Evolutionary conservation across 495 filamentous ascomycete species (phyloP).

Genomic region (Hypoxylon subgilvum): DNA sequence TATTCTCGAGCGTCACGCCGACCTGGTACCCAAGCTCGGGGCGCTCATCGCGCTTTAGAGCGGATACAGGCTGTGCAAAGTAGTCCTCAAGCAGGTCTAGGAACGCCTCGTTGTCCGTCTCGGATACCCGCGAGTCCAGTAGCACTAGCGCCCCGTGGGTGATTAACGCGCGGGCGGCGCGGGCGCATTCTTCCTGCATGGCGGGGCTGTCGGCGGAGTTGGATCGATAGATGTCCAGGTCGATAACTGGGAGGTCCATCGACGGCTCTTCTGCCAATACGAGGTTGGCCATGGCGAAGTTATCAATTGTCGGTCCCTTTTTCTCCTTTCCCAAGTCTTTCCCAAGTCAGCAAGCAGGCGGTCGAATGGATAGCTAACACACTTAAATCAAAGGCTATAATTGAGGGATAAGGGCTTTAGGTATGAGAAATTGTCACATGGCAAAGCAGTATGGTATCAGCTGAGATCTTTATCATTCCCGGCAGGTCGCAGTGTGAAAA

Average conservation of each 20-base stretch:
- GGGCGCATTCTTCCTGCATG: conserved; percentile 52
- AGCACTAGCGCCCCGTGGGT: conserved; percentile 57
- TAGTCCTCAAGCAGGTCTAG: conserved; percentile 62
- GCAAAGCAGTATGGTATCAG: conserved; percentile 10
- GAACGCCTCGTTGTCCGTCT: conserved; percentile 55
- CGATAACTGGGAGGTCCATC: conserved; percentile 61
- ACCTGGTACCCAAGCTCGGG: conserved; percentile 59
- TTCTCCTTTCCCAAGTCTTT: no score
- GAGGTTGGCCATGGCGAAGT: conserved; percentile 13
- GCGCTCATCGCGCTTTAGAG: conserved; percentile 51
- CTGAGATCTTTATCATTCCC: conserved; percentile 21
- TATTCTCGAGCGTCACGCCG: conserved; percentile 61
- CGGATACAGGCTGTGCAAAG: conserved; percentile 55
- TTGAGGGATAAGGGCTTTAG: no score
- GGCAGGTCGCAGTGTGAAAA: conserved; percentile 8
- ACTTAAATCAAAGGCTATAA: no score
- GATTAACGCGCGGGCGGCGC: conserved; percentile 54
- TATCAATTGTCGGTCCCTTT: no score
- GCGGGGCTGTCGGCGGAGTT: conserved; percentile 42
- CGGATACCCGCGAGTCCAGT: conserved; percentile 58
- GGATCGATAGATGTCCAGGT: conserved; percentile 55
- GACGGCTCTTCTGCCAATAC: conserved; percentile 36
- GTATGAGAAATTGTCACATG: conserved; percentile 14
- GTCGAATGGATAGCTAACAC: neutral
- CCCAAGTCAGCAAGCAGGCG: no score